phyloP scores from a whole-genome alignment of 768 basidiomycete species.

The Cystobasidium tubakii region DNA sequence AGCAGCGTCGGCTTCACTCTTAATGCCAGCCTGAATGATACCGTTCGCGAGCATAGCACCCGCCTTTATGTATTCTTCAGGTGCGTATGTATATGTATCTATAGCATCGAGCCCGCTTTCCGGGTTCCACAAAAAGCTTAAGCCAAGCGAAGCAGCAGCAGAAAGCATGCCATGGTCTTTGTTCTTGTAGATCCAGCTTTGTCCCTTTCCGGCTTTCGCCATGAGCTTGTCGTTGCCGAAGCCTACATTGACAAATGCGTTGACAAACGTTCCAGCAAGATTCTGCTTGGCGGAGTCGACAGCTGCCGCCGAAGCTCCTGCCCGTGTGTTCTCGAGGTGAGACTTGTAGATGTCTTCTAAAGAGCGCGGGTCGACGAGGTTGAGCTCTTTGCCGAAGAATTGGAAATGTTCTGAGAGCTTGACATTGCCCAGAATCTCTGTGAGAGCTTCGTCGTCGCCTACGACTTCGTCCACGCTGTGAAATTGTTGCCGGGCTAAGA shows the following conservation, averaged over 20 bases:
- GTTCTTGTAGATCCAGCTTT: conserved; percentile 99
- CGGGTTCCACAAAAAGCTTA: conserved; percentile 91
- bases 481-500: conserved; percentile 85
- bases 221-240: conserved; percentile 98
- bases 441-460: conserved; percentile 63
- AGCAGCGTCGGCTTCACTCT: conserved; percentile 87
- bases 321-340: conserved; percentile 76
- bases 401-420: conserved; percentile 77
- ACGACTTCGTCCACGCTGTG: conserved; percentile 62
- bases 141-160: conserved; percentile 86
- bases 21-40: conserved; percentile 78
- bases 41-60: conserved; percentile 93
- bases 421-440: conserved; percentile 79
- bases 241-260: conserved; percentile 96
- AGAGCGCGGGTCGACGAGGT: conserved; percentile 78
- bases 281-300: conserved; percentile 92
- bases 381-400: conserved; percentile 87
- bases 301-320: conserved; percentile 53
- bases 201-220: conserved; percentile 92
- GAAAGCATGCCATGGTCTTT: conserved; percentile 99
- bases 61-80: conserved; percentile 95
- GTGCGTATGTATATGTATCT: conserved; percentile 94
- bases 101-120: conserved; percentile 88
- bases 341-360: conserved; percentile 96
- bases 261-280: conserved; percentile 93